phyloP scores from a whole-genome alignment of 148 eudicot species.

The Silene uniflora region DNA sequence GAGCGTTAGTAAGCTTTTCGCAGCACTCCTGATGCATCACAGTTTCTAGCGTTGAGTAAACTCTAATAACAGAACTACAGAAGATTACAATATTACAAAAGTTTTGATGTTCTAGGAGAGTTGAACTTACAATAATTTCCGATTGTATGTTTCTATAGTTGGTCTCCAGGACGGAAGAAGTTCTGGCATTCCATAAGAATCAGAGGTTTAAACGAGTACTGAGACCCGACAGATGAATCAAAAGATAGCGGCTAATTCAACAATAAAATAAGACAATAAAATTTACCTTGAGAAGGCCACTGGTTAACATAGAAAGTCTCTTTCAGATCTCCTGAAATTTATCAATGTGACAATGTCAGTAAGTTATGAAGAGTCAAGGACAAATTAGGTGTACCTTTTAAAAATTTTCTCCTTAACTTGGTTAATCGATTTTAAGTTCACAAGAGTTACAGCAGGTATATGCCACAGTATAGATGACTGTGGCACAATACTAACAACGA shows the following conservation, averaged over 20 bases:
- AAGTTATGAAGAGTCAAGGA: too few relatives aligned
- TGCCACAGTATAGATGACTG: too few relatives aligned
- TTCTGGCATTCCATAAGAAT: conserved; percentile 21
- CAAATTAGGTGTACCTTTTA: too few relatives aligned
- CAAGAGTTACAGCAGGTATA: too few relatives aligned
- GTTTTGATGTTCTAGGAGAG: background rate
- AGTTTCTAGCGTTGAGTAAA: conserved; percentile 5
- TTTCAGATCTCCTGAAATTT: conserved; percentile 57
- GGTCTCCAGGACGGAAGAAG: conserved; percentile 32
- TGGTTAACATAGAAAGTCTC: conserved; percentile 75
- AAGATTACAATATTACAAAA: conserved; percentile 11
- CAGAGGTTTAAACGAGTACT: background rate
- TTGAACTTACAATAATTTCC: conserved; percentile 44
- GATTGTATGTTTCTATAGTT: conserved; percentile 30
- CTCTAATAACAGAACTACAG: background rate
- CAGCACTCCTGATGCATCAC: conserved; percentile 51
- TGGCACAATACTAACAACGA: too few relatives aligned
- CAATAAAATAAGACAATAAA: background rate
- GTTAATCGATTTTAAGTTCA: too few relatives aligned
- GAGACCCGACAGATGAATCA: background rate
- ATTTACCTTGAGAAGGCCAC: conserved; percentile 72
- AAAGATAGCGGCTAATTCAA: background rate
- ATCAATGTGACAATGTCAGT: too few relatives aligned
- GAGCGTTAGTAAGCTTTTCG: conserved; percentile 39
- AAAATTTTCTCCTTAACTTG: too few relatives aligned